phyloP scores from a whole-genome alignment of 2,329 filamentous ascomycete species.

The Neopestalotiopsis clavispora region DNA sequence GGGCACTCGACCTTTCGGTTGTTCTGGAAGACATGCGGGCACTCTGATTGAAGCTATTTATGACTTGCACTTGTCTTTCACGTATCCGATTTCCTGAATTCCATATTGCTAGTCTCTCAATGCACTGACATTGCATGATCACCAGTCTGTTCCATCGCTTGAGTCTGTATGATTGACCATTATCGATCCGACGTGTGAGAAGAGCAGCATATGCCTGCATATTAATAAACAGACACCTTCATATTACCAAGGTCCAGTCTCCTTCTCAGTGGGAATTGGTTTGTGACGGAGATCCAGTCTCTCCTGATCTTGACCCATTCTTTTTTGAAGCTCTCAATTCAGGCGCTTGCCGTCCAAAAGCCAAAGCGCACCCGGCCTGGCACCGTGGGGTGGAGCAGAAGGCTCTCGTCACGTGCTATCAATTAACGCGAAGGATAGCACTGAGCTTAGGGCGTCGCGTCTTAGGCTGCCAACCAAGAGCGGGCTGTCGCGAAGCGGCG shows the following conservation, averaged over 20 bases:
- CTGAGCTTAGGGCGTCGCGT: conserved; percentile 13
- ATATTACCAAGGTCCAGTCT: neutral
- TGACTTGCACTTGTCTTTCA: neutral
- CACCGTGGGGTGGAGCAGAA: neutral
- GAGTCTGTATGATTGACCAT: too few species aligned
- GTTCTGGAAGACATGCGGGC: neutral
- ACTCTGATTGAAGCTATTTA: neutral
- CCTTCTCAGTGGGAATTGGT: neutral
- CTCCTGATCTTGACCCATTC: neutral
- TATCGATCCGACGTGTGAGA: too few species aligned
- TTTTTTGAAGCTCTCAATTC: conserved; percentile 4
- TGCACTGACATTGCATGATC: too few species aligned
- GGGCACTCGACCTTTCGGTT: neutral
- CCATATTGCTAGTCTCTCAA: neutral
- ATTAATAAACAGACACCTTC: too few species aligned
- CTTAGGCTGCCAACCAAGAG: neutral
- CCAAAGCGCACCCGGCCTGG: neutral
- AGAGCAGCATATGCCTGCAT: too few species aligned
- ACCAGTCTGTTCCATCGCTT: too few species aligned
- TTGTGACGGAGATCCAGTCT: neutral
- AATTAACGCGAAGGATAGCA: conserved; percentile 18
- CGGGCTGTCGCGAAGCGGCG: conserved; percentile 9
- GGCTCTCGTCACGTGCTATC: conserved; percentile 13
- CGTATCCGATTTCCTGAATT: neutral
- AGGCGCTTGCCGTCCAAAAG: neutral